Conservation (phyloP, 2,329 filamentous ascomycete genomes). For the Alternaria dauci region DNA sequence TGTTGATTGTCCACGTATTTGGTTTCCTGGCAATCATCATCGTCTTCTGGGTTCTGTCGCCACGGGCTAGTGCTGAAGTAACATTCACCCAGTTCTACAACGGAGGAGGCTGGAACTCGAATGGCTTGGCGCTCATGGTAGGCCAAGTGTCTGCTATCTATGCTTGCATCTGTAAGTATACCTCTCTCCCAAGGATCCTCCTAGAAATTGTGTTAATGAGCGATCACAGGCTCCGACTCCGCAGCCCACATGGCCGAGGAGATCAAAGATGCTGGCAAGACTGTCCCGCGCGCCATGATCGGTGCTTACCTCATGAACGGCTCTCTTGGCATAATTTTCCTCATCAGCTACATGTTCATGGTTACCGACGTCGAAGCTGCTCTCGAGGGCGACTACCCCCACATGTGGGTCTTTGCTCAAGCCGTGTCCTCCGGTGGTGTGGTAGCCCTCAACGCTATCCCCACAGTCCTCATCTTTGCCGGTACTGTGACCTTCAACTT, state of each 20-base stretch:
- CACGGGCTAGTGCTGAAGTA: conserved; percentile 36
- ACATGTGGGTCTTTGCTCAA: conserved; percentile 48
- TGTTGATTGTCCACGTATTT: conserved; percentile 53
- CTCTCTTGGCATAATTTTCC: conserved; percentile 45
- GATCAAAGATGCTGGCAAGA: conserved; percentile 52
- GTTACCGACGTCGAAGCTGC: conserved; percentile 44
- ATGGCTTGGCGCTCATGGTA: conserved; percentile 51
- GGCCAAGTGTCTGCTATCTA: conserved; percentile 53
- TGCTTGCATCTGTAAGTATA: conserved; percentile 43
- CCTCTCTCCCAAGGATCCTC: neutral
- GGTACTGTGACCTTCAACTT: conserved; percentile 44
- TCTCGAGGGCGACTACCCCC: conserved; percentile 44
- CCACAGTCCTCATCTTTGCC: conserved; percentile 41
- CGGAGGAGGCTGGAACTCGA: conserved; percentile 50
- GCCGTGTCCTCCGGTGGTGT: conserved; percentile 39
- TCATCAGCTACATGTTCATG: conserved; percentile 47
- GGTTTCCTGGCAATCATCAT: conserved; percentile 57
- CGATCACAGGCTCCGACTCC: conserved; percentile 48
- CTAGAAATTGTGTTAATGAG: conserved; percentile 15
- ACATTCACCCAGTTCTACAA: conserved; percentile 50
- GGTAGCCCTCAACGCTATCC: conserved; percentile 42
- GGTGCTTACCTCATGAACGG: conserved; percentile 53
- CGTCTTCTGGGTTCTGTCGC: conserved; percentile 49
- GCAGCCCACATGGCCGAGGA: conserved; percentile 57
- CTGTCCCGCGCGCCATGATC: conserved; percentile 55